Evolutionary conservation across 2,329 filamentous ascomycete species (phyloP), one percentile per base, ranked within the genome.

Genomic region (Stachybotrys echinatus): DNA sequence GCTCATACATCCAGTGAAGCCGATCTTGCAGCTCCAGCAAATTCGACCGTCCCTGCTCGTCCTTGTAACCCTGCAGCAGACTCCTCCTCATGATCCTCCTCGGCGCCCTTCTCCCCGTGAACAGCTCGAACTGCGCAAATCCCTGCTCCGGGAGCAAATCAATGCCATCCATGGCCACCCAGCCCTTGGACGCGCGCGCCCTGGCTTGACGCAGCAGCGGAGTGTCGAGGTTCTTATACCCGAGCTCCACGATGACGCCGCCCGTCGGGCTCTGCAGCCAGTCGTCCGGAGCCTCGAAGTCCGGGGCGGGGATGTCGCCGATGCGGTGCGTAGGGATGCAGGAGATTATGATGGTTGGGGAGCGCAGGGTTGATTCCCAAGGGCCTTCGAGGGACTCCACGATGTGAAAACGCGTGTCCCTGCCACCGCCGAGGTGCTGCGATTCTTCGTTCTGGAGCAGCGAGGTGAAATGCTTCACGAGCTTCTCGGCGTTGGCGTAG

Each of bases 71-170:
- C 47, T 64, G 63, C 50, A 78, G 68, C 12, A 87, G 83, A 58
- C 84, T 83, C 40, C 80, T 73, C 53, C 85, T 78, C 88, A 92
- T 92, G 37, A 87, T 65, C 42, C 81, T 72, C 22, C 87, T 77
- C 5, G 67, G 67, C 1, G 67, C 66, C 45, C 65, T 53, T 7
- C 65, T 75, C 1, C 87, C 88, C 0, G 88, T 91, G 63, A 92
- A 89, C 3, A 92, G 68, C 66, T 92, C 88, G 60, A 92, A 92
- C 59, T 92, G 88, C 1, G 88, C 87, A 66, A 88, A 88, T 0
- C 85, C 88, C 62, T 92, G 88, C 63, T 92, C 88, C 0, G 86
- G 86, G 14, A 92, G 67, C 44, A 91, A 75, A 58, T 92, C 87
- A 12, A 92, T 70, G 0, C 88, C 88, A 59, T 91, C 86, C 65